phyloP scores from a whole-genome alignment of 2,329 filamentous ascomycete genomes.

The Clonostachys rhizophaga region DNA sequence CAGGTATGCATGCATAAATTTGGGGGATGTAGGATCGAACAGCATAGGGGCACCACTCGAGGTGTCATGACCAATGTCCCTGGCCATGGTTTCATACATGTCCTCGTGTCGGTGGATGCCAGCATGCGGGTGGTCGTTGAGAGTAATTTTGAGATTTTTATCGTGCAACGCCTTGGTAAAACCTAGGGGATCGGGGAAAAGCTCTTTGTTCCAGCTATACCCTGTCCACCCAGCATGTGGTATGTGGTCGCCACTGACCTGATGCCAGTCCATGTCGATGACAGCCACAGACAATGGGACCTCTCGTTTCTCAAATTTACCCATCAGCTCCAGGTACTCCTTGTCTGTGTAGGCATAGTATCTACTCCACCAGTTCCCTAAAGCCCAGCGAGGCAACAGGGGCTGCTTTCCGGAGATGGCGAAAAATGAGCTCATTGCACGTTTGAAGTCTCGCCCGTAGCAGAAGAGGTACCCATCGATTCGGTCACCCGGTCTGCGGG shows the following conservation, averaged over 20 bases:
- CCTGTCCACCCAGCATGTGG: constrained; percentile 36
- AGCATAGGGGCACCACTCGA: constrained; percentile 40
- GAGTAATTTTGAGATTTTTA: constrained; percentile 44
- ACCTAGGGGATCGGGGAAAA: constrained; percentile 41
- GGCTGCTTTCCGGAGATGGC: constrained; percentile 51
- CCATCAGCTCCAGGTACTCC: constrained; percentile 53
- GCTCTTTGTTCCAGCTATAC: constrained; percentile 55
- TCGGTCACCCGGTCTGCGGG: constrained; percentile 37
- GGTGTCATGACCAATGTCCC: constrained; percentile 44
- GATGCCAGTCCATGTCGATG: constrained; percentile 65
- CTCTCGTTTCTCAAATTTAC: constrained; percentile 41
- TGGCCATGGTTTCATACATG: constrained; percentile 48
- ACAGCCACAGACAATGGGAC: constrained; percentile 57
- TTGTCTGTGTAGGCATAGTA: constrained; percentile 53
- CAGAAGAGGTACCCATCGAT: constrained; percentile 56
- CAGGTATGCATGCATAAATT: constrained; percentile 55
- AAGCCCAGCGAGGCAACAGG: constrained; percentile 47
- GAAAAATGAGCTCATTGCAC: constrained; percentile 49
- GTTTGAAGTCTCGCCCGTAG: constrained; percentile 52
- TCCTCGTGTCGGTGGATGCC: constrained; percentile 54
- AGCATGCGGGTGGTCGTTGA: constrained; percentile 60
- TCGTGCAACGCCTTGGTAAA: constrained; percentile 48
- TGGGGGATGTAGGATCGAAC: constrained; percentile 49
- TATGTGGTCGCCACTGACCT: constrained; percentile 41
- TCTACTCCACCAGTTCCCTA: constrained; percentile 64